Evolutionary conservation across 2,329 filamentous ascomycete genomes (phyloP).

Genomic region (Fusarium compactum): DNA sequence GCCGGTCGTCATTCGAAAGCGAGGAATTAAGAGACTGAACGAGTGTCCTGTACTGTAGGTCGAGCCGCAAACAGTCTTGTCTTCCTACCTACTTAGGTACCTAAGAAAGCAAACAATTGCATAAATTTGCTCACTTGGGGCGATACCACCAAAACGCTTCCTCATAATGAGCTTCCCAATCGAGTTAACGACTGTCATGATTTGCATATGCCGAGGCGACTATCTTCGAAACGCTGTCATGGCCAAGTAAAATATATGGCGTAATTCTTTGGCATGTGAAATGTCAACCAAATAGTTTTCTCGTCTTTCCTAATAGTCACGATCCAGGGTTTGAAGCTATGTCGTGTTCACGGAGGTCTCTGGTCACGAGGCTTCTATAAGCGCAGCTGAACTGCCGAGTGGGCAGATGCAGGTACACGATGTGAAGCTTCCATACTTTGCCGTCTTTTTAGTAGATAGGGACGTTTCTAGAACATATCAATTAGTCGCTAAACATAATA

Average conservation of each 20-base stretch:
- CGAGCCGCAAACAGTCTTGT: not conserved
- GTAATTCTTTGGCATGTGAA: slow-evolving; percentile 17
- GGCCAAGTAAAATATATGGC: not conserved
- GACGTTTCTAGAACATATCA: not conserved
- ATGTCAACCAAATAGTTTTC: not conserved
- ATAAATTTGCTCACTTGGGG: not conserved
- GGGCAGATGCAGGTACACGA: not conserved
- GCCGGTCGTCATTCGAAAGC: not conserved
- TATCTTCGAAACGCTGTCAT: slow-evolving; percentile 1
- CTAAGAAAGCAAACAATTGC: not conserved
- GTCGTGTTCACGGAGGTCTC: not conserved
- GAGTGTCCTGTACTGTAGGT: not conserved
- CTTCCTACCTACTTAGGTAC: not conserved
- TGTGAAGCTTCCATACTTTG: not conserved
- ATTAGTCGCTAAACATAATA: not conserved
- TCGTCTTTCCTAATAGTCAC: not conserved
- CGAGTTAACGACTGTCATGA: slow-evolving; percentile 25
- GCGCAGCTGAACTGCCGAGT: not conserved
- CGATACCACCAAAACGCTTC: not conserved
- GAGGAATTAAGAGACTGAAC: not conserved
- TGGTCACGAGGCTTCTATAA: not conserved
- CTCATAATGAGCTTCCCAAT: slow-evolving; percentile 17
- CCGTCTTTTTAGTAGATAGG: not conserved
- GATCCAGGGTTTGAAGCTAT: not conserved
- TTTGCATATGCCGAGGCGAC: slow-evolving; percentile 21